Evolutionary conservation across 345 rosid genomes (phyloP).

Genomic region (Excoecaria cochinchinensis): DNA sequence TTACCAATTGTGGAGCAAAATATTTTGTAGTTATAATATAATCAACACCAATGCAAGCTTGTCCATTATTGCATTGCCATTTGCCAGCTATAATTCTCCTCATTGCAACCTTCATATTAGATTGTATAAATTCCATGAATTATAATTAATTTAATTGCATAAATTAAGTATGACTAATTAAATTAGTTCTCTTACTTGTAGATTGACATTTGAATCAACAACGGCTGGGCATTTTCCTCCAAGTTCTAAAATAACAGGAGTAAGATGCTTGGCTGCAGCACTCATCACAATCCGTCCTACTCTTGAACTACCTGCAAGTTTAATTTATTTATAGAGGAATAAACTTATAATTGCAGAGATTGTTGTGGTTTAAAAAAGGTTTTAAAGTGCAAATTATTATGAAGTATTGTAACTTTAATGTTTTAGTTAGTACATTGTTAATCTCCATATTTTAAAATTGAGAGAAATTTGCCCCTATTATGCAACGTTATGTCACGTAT

Average conservation of each 20-base stretch:
- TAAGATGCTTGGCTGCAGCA: constrained; percentile 59
- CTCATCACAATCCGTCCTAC: constrained; percentile 55
- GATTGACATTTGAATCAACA: constrained; percentile 44
- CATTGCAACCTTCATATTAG: constrained; percentile 34
- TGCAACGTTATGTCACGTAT: too few relatives aligned
- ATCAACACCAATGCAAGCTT: constrained; percentile 53
- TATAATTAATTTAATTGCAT: background rate
- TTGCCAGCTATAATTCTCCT: constrained; percentile 56
- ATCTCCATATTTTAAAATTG: too few relatives aligned
- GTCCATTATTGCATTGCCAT: constrained; percentile 50
- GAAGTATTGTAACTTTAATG: too few relatives aligned
- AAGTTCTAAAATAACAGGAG: constrained; percentile 50
- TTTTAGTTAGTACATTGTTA: too few relatives aligned
- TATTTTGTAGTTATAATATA: constrained; percentile 45
- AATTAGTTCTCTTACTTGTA: constrained; percentile 29
- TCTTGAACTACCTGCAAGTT: constrained; percentile 36
- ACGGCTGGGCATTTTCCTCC: constrained; percentile 62
- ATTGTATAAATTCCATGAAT: background rate
- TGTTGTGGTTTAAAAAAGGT: too few relatives aligned
- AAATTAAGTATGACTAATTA: background rate
- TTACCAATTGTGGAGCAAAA: constrained; percentile 52
- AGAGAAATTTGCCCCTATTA: too few relatives aligned
- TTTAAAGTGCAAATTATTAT: too few relatives aligned
- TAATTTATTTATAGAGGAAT: background rate
- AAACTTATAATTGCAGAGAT: too few relatives aligned